These are phyloP conservation scores for Coelastrella sp. DNA, from an alignment of 139 green algal species.

Conservation along the genomic window DNA sequence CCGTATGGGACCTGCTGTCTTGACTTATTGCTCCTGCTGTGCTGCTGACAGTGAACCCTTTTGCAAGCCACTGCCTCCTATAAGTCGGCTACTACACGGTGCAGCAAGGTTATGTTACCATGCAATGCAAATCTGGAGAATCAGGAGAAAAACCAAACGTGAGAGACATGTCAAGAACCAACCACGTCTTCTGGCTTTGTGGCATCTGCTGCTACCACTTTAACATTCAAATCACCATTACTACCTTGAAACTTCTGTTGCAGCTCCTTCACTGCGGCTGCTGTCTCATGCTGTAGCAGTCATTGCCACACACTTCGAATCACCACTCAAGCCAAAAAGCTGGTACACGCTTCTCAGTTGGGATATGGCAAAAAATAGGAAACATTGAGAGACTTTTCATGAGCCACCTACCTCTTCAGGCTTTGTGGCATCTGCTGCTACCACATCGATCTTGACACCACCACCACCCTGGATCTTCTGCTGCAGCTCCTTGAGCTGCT, in stretches of 20 bases:
- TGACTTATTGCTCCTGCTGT: no score
- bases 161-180: background rate
- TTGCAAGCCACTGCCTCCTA: no score
- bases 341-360: no score
- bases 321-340: no score
- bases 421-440: conserved; percentile 40
- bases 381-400: background rate
- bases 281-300: background rate
- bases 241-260: background rate
- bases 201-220: conserved; percentile 44
- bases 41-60: no score
- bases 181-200: background rate
- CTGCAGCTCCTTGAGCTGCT: conserved; percentile 32
- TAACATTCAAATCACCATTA: background rate
- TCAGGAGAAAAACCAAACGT: background rate
- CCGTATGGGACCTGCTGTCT: no score
- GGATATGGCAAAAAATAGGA: background rate
- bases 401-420: background rate
- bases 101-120: no score
- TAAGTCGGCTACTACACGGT: no score
- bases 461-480: background rate
- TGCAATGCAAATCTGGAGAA: no score
- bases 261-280: conserved; percentile 36
- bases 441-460: background rate
- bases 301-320: no score